Evolutionary conservation across 257 asterid species (phyloP).

Genomic region (Mentha longifolia): DNA sequence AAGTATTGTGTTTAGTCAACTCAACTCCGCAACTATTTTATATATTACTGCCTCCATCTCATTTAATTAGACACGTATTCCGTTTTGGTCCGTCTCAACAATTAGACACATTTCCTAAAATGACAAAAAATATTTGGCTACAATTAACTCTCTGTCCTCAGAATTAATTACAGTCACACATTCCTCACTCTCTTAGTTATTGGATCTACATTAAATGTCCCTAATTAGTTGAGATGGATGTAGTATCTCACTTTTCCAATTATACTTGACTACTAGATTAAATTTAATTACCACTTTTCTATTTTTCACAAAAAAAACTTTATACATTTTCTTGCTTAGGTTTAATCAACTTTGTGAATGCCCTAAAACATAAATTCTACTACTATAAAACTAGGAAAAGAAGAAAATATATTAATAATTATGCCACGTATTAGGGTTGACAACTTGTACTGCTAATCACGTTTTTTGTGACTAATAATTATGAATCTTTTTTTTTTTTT

Average conservation of each 20-base stretch:
- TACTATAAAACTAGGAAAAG: neutral
- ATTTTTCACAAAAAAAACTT: no score
- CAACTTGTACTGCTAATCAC: conserved; percentile 39
- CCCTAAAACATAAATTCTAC: neutral
- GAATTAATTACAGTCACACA: no score
- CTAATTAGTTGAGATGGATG: no score
- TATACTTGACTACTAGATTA: neutral
- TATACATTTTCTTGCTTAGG: neutral
- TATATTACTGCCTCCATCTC: no score
- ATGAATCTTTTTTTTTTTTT: neutral
- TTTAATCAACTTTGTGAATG: conserved; percentile 14
- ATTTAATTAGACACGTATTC: no score
- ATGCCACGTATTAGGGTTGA: conserved; percentile 30
- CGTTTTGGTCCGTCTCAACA: no score
- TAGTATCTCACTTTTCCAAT: conserved; percentile 16
- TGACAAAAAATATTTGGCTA: no score
- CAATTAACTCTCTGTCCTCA: no score
- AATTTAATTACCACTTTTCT: neutral
- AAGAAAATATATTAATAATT: neutral
- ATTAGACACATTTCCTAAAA: no score
- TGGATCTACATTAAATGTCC: no score
- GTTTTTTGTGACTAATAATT: conserved; percentile 19
- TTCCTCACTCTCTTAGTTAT: no score
- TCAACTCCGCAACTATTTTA: conserved; percentile 6
- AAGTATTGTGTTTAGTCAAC: conserved; percentile 23